Conservation (phyloP, 2,329 filamentous ascomycete genomes). For the Colletotrichum aenigma region DNA sequence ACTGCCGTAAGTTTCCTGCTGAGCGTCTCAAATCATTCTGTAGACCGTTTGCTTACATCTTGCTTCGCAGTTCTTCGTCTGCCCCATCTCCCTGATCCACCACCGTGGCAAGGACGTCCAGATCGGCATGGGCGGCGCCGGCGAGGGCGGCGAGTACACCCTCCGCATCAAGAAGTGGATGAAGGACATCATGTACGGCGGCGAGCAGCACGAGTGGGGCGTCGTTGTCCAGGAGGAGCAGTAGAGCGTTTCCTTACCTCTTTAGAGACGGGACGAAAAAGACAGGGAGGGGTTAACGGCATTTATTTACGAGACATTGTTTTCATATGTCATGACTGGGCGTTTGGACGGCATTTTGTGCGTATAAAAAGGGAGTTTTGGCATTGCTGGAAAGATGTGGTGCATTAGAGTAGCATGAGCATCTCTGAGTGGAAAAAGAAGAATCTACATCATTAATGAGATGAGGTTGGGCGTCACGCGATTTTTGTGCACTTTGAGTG, state of each 20-base stretch:
- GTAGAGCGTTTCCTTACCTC: constrained; percentile 21
- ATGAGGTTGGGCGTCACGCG: not conserved
- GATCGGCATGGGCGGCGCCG: constrained; percentile 63
- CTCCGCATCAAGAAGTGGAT: constrained; percentile 69
- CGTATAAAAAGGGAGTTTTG: not conserved
- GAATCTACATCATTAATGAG: not conserved
- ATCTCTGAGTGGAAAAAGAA: not conserved
- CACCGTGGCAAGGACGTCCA: constrained; percentile 68
- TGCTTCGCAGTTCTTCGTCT: constrained; percentile 67
- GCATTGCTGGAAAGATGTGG: not conserved
- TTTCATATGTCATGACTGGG: not conserved
- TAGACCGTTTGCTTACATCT: constrained; percentile 16
- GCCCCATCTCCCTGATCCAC: constrained; percentile 70
- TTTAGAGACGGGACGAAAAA: not conserved
- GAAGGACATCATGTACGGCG: constrained; percentile 76
- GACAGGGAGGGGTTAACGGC: not conserved
- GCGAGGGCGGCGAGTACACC: constrained; percentile 60
- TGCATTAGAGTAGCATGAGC: not conserved
- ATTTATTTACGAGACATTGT: not conserved
- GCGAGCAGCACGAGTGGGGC: constrained; percentile 71
- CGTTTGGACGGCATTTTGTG: not conserved
- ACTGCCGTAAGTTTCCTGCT: constrained; percentile 74
- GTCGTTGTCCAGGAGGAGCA: constrained; percentile 68
- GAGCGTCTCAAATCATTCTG: not conserved
- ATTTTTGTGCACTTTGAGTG: not conserved